Evolutionary conservation across 2,329 filamentous ascomycete species (phyloP).

Genomic region (Phialophora verrucosa): DNA sequence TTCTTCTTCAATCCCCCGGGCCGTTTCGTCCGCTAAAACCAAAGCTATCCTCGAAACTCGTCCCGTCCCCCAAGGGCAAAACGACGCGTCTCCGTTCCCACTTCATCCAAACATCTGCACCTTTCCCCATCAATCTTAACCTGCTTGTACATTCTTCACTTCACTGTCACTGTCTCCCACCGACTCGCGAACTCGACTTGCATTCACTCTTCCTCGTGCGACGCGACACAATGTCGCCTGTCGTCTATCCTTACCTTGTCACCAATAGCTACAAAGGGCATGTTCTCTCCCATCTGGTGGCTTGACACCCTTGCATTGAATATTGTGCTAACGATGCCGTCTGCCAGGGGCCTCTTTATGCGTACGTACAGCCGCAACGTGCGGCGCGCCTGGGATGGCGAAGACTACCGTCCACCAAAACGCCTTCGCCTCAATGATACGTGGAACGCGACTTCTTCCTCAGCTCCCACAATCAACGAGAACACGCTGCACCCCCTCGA

Average conservation of each 20-base stretch:
- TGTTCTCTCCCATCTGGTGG: conserved; percentile 18
- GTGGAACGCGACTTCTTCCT: conserved; percentile 35
- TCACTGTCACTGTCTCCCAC: neutral
- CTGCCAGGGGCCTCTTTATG: conserved; percentile 53
- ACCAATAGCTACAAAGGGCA: conserved; percentile 59
- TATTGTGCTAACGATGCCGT: conserved; percentile 21
- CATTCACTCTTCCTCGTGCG: conserved; percentile 11
- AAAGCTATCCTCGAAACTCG: conserved; percentile 18
- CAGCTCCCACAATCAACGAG: conserved; percentile 39
- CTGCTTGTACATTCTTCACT: conserved; percentile 11
- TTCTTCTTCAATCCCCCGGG: conserved; percentile 29
- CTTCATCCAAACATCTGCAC: conserved; percentile 32
- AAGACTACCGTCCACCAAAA: conserved; percentile 50
- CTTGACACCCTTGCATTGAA: conserved; percentile 19
- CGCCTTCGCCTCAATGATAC: conserved; percentile 51
- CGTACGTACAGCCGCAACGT: conserved; percentile 56
- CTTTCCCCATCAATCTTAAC: conserved; percentile 6
- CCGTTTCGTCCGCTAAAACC: conserved; percentile 31
- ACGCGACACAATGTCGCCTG: conserved; percentile 37
- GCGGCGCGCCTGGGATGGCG: conserved; percentile 56
- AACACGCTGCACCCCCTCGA: conserved; percentile 41
- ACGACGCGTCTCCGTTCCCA: conserved; percentile 34
- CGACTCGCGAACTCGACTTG: conserved; percentile 5
- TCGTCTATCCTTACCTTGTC: conserved; percentile 53
- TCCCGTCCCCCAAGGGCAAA: neutral